Conservation (phyloP, 1,284 basidiomycete genomes). For the Ceratobasidium sp. region DNA sequence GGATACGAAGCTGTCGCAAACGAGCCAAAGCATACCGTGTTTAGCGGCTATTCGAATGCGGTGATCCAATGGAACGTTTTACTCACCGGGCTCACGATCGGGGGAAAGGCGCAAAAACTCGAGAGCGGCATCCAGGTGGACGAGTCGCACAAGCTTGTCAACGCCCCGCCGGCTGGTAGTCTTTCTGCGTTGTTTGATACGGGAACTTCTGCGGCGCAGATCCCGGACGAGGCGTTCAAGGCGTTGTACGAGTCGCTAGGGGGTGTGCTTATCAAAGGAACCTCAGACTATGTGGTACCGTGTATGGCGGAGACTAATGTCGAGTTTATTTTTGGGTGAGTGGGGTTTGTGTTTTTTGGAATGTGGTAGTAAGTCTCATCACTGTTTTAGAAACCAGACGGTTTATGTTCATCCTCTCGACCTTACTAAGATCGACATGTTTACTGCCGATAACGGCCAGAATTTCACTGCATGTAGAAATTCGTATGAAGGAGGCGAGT, state of each 20-base stretch:
- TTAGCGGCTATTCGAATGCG: background rate
- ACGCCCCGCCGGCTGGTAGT: conserved; percentile 16
- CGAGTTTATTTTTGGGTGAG: conserved; percentile 23
- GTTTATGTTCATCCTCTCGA: conserved; percentile 21
- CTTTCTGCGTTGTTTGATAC: conserved; percentile 36
- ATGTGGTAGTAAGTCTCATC: background rate
- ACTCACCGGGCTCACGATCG: conserved; percentile 11
- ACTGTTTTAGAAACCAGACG: conserved; percentile 6
- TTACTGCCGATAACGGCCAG: background rate
- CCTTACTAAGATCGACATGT: background rate
- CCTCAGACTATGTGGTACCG: conserved; percentile 13
- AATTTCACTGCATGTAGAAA: conserved; percentile 21
- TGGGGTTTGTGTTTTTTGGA: background rate
- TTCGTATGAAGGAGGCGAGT: conserved; percentile 4
- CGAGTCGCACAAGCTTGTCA: background rate
- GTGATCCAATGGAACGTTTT: conserved; percentile 30
- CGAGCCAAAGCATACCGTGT: conserved; percentile 14
- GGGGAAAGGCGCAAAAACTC: conserved; percentile 10
- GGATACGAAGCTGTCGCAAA: conserved; percentile 27
- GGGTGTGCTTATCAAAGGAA: conserved; percentile 15
- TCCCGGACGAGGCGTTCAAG: conserved; percentile 18
- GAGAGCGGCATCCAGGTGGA: conserved; percentile 5
- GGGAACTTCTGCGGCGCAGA: conserved; percentile 29
- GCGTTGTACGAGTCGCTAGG: conserved; percentile 27
- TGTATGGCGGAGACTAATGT: conserved; percentile 21